Evolutionary conservation across 305 asterid species (phyloP).

Genomic region (Plantago coronopus): DNA sequence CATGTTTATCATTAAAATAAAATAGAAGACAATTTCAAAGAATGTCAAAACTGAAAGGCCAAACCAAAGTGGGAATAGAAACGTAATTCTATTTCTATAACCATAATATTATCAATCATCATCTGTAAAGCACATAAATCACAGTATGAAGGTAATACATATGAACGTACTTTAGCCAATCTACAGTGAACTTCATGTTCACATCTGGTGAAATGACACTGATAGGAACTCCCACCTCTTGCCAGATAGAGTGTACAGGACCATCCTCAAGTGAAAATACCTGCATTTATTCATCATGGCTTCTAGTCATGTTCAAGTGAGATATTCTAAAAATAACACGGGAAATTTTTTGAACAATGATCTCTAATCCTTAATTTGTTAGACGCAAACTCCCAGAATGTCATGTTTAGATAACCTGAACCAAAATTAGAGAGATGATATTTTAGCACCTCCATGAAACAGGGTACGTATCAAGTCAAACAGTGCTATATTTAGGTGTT

Average conservation of each 20-base stretch:
- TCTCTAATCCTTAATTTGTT: not conserved
- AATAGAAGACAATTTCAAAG: not conserved
- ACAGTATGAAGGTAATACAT: slow-evolving; percentile 9
- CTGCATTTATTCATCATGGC: slow-evolving; percentile 36
- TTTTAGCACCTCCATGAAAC: too few species aligned
- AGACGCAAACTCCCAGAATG: not conserved
- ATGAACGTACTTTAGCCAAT: slow-evolving; percentile 77
- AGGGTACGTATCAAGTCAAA: not conserved
- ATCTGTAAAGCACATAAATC: not conserved
- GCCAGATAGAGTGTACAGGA: slow-evolving; percentile 62
- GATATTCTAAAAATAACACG: not conserved
- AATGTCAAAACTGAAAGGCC: not conserved
- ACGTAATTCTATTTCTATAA: not conserved
- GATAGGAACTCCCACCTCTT: slow-evolving; percentile 44
- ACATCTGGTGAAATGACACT: slow-evolving; percentile 39
- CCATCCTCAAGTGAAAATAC: slow-evolving; percentile 73
- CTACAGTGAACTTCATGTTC: slow-evolving; percentile 46
- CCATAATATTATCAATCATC: not conserved
- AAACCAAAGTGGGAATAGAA: too few species aligned
- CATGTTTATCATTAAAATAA: too few species aligned
- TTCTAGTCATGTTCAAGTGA: not conserved
- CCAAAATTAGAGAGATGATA: too few species aligned
- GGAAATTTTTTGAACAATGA: not conserved
- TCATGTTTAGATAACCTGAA: not conserved
- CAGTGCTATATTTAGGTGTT: too few species aligned